Conservation (phyloP, 2,329 filamentous ascomycete species). For the Cytospora chrysosperma region DNA sequence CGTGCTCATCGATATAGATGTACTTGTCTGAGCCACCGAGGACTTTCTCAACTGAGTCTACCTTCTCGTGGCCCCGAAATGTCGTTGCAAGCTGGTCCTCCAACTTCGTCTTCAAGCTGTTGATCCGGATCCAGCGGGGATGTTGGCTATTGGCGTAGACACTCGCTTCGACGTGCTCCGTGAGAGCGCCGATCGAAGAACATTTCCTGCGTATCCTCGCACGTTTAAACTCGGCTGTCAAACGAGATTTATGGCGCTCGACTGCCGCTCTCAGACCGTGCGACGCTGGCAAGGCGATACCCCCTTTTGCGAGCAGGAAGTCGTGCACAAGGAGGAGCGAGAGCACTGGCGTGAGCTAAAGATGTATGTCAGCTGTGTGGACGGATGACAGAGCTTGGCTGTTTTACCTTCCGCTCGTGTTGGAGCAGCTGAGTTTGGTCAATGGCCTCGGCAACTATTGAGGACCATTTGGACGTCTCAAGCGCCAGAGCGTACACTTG, state of each 20-base stretch:
- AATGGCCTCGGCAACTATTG: slow-evolving; percentile 83
- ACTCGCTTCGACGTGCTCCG: slow-evolving; percentile 54
- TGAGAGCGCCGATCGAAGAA: slow-evolving; percentile 65
- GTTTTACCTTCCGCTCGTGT: slow-evolving; percentile 77
- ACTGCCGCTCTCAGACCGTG: slow-evolving; percentile 77
- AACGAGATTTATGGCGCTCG: slow-evolving; percentile 76
- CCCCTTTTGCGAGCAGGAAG: slow-evolving; percentile 74
- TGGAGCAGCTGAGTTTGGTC: slow-evolving; percentile 73
- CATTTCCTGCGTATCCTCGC: slow-evolving; percentile 71
- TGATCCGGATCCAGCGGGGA: slow-evolving; percentile 91
- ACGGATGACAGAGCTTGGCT: neutral
- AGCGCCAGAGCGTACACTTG: slow-evolving; percentile 85
- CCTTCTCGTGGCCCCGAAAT: slow-evolving; percentile 63
- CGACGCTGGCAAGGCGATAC: slow-evolving; percentile 75
- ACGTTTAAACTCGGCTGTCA: slow-evolving; percentile 80
- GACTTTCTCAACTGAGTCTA: slow-evolving; percentile 57
- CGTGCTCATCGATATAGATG: slow-evolving; percentile 73
- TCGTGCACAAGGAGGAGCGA: slow-evolving; percentile 85
- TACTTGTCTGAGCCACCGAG: slow-evolving; percentile 46
- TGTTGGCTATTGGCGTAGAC: slow-evolving; percentile 56
- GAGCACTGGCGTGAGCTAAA: slow-evolving; percentile 75
- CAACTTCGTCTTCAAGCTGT: slow-evolving; percentile 70
- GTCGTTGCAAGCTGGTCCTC: slow-evolving; percentile 72
- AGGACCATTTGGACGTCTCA: slow-evolving; percentile 89
- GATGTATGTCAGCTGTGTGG: slow-evolving; percentile 30